Base-by-base conservation (phyloP, 2,329 filamentous ascomycete species). In the Colletotrichum chlorophyti region DNA sequence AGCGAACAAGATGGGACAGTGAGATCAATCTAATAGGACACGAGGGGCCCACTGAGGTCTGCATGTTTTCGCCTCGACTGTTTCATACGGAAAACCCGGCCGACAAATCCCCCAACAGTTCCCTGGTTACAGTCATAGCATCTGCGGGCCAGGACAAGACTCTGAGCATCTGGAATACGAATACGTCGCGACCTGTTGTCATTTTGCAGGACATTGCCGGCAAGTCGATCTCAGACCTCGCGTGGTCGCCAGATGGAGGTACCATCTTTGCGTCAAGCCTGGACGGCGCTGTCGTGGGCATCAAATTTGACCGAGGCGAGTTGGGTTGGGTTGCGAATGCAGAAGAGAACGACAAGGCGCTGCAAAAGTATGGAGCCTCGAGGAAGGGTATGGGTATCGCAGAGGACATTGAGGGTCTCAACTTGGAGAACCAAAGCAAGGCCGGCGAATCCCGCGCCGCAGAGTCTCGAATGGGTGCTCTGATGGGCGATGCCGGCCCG, bases 1-100 rank as follows among this genome's bases (percentile, higher is more conserved):
- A 95, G 69, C 89, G 95, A 65, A 90, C 91, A 15, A 85, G 86
- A 32, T 99, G 96, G 95, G 93, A 97, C 68, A 93, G 92, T 63
- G 93, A 99, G 69, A 98, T 98, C 76, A 97, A 97, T 71, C 75
- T 99, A 60, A 97, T 99, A 60, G 95, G 95, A 8, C 95, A 99
- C 70, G 95, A 99, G 79, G 94, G 91, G 0, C 95, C 95, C 0
- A 95, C 96, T 0, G 95, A 99, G 76, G 95, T 99, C 3, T 97
- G 94, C 79, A 91, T 95, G 64, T 99, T 99, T 72, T 97, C 95
- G 1, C 96, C 96, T 0, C 83, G 95, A 62, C 78, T 99, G 19
- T 99, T 98, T 69, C 85, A 90, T 58, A 88, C 87, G 12, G 83
- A 84, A 50, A 86, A 92, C 45, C 91, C 90, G 0, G 67, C 76